phyloP scores from a whole-genome alignment of 2,329 filamentous ascomycete genomes.

The Colletotrichum tamarilloi region DNA sequence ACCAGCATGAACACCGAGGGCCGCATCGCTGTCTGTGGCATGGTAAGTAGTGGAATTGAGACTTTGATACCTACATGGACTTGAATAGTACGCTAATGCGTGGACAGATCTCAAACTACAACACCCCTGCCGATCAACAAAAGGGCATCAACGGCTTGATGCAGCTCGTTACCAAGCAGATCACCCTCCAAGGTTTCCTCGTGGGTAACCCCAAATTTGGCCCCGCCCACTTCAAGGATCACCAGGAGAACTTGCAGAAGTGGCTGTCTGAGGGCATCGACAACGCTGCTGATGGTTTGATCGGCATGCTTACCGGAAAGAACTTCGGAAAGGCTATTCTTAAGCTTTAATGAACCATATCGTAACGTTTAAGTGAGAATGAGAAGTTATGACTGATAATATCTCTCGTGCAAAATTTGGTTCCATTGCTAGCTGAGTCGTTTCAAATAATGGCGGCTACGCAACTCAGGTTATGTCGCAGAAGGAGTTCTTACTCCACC shows the following conservation, averaged over 20 bases:
- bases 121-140: conserved; percentile 61
- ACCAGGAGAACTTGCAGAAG: conserved; percentile 79
- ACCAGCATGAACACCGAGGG: conserved; percentile 68
- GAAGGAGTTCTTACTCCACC: too few species aligned
- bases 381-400: not conserved
- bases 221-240: conserved; percentile 73
- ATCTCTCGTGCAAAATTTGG: not conserved
- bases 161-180: conserved; percentile 71
- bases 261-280: conserved; percentile 89
- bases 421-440: too few species aligned
- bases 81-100: not conserved
- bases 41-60: conserved; percentile 60
- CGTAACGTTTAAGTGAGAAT: not conserved
- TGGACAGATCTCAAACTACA: conserved; percentile 76
- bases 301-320: conserved; percentile 80
- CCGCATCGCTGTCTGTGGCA: conserved; percentile 72
- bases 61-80: too few species aligned
- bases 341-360: conserved; percentile 56
- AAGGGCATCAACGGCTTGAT: conserved; percentile 77
- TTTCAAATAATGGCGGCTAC: not conserved
- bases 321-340: conserved; percentile 90
- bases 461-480: too few species aligned
- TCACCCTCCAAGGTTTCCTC: conserved; percentile 82
- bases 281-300: conserved; percentile 76
- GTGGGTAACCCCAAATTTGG: conserved; percentile 77